These are phyloP conservation scores for Xylaria curta DNA, from an alignment of 495 filamentous ascomycete species.

Conservation along the genomic window DNA sequence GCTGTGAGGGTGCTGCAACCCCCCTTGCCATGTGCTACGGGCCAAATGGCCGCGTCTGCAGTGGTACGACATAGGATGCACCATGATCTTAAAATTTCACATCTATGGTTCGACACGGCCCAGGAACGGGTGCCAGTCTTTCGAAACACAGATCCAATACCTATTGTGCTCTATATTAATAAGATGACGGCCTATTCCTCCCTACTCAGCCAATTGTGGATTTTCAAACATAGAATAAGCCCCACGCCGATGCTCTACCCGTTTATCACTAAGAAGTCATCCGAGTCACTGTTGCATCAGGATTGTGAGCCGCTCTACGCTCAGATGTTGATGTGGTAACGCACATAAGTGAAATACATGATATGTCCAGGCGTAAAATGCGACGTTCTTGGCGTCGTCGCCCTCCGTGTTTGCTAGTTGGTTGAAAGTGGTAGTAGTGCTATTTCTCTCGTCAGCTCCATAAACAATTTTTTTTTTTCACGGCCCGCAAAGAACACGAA, in stretches of 20 bases:
- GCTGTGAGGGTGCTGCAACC: slow-evolving; percentile 1
- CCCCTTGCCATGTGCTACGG: slow-evolving; percentile 18
- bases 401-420: neutral
- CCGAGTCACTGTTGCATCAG: slow-evolving; percentile 15
- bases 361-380: neutral
- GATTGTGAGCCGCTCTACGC: slow-evolving; percentile 15
- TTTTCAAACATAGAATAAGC: neutral
- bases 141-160: slow-evolving; percentile 24
- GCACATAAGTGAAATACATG: neutral
- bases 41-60: slow-evolving; percentile 20
- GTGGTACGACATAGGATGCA: slow-evolving; percentile 19
- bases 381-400: slow-evolving; percentile 12
- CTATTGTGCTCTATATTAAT: slow-evolving; percentile 5
- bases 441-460: slow-evolving; percentile 8
- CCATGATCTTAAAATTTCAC: neutral
- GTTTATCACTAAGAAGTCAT: neutral
- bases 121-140: slow-evolving; percentile 8
- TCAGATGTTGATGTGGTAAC: slow-evolving; percentile 14
- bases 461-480: neutral
- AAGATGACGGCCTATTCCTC: neutral
- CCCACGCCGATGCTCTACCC: neutral
- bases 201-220: slow-evolving; percentile 5
- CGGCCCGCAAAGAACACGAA: slow-evolving; percentile 20
- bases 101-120: slow-evolving; percentile 4
- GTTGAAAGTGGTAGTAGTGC: neutral